Evolutionary conservation across 2,329 filamentous ascomycete species (phyloP).

Genomic region (Apiospora rasikravindrae): DNA sequence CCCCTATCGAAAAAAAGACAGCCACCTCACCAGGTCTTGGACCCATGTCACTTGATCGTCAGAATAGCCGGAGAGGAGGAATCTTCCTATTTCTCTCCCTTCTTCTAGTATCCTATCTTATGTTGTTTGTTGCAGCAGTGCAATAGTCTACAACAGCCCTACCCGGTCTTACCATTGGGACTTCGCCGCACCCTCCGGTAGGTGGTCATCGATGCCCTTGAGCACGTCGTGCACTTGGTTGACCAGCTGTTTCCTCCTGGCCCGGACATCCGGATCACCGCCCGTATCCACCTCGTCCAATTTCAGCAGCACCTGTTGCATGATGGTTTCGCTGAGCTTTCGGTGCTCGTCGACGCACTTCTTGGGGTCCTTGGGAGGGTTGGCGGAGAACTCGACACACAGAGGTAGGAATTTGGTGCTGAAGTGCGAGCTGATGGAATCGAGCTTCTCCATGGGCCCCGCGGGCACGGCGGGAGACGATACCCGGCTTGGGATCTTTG

Average conservation of each 20-base stretch:
- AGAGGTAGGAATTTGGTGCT: conserved; percentile 67
- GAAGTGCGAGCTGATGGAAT: conserved; percentile 70
- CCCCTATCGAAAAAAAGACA: not conserved
- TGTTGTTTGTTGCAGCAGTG: not conserved
- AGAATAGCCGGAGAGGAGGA: not conserved
- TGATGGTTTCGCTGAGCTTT: conserved; percentile 74
- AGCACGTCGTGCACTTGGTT: conserved; percentile 71
- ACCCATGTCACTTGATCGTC: not conserved
- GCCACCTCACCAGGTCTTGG: not conserved
- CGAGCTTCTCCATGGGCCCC: conserved; percentile 65
- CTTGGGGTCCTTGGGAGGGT: conserved; percentile 68
- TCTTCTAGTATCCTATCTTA: not conserved
- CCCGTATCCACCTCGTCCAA: conserved; percentile 77
- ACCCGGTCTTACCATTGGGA: not conserved
- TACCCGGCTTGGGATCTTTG: conserved; percentile 46
- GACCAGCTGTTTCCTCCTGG: conserved; percentile 74
- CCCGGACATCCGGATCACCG: conserved; percentile 68
- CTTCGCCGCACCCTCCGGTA: conserved; percentile 28
- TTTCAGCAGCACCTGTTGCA: conserved; percentile 79
- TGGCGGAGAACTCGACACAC: conserved; percentile 64
- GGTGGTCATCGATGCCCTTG: conserved; percentile 63
- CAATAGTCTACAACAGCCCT: not conserved
- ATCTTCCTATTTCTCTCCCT: not conserved
- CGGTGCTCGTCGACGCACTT: conserved; percentile 77
- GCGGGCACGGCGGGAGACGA: conserved; percentile 43